Percentiles rank a stretch among this genome's conserved stretches.
Evolutionary conservation across 805 yeast genomes (phyloP).

Genomic region (Ogataea zsoltii): DNA sequence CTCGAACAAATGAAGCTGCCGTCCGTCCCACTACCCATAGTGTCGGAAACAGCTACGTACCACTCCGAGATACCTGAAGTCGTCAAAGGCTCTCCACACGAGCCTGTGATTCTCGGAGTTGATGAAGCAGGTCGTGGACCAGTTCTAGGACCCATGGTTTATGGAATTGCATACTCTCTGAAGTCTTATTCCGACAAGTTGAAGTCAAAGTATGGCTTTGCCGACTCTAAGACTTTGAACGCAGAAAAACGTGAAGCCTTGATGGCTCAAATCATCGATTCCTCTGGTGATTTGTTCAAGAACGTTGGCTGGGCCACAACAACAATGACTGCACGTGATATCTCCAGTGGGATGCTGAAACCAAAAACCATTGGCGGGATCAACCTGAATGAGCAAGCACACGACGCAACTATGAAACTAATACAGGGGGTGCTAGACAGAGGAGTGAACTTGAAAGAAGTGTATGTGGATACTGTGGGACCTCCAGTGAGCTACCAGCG

Average conservation of each 20-base stretch:
- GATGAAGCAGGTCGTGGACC: conserved; percentile 99
- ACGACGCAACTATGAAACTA: conserved; percentile 83
- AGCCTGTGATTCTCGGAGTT: conserved; percentile 72
- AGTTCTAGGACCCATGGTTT: conserved; percentile 97
- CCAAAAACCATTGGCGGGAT: conserved; percentile 57
- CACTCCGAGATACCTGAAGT: conserved; percentile 49
- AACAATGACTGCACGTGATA: conserved; percentile 82
- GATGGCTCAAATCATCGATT: conserved; percentile 48
- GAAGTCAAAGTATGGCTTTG: conserved; percentile 68
- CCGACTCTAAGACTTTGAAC: conserved; percentile 87
- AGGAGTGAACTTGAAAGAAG: conserved; percentile 66
- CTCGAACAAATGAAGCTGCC: conserved; percentile 24
- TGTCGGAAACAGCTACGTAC: conserved; percentile 48
- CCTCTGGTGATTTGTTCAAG: conserved; percentile 48
- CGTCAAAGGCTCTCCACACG: conserved; percentile 34
- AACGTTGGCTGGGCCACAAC: conserved; percentile 89
- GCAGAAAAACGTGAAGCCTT: conserved; percentile 67
- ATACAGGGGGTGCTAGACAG: conserved; percentile 62
- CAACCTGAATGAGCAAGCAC: conserved; percentile 94
- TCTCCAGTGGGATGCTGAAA: conserved; percentile 83
- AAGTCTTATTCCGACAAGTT: conserved; percentile 50
- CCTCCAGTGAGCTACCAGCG: conserved; percentile 85
- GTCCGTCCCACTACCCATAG: conserved; percentile 32
- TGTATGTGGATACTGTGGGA: conserved; percentile 95
- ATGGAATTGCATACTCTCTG: conserved; percentile 80